A percentile compares a stretch with the other conserved stretches of the same genome.
phyloP scores from a whole-genome alignment of 257 asterid species.

The Solanum ossicruentum region DNA sequence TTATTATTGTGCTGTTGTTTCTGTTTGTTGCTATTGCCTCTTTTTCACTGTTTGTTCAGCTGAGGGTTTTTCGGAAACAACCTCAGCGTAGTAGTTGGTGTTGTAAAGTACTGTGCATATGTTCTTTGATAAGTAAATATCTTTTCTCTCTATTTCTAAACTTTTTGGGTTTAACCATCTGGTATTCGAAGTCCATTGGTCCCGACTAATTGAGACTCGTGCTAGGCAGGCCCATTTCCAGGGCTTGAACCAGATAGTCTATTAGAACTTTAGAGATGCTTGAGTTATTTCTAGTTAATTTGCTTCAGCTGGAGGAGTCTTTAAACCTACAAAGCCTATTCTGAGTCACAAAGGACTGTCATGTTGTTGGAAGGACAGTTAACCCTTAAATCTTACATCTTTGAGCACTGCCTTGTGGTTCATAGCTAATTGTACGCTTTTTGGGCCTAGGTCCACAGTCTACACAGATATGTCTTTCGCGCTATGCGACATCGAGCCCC shows the following conservation, averaged over 20 bases:
- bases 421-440: background rate
- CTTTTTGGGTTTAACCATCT: background rate
- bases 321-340: background rate
- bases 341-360: background rate
- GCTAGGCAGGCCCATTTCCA: background rate
- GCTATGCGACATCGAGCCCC: background rate
- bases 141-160: background rate
- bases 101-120: background rate
- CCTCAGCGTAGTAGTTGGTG: background rate
- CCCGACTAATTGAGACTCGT: background rate
- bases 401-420: background rate
- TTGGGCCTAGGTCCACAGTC: background rate
- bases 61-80: background rate
- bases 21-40: background rate
- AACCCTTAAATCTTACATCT: background rate
- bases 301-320: background rate
- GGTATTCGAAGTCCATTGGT: background rate
- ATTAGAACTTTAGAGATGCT: background rate
- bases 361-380: background rate
- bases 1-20: background rate
- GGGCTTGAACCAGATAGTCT: background rate
- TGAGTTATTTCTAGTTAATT: background rate
- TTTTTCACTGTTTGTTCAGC: background rate
- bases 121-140: background rate
- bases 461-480: background rate